A percentile compares a stretch with the other conserved stretches of the same genome.
Evolutionary conservation across 805 yeast species (phyloP).

Genomic region (Sungouiella blattae): DNA sequence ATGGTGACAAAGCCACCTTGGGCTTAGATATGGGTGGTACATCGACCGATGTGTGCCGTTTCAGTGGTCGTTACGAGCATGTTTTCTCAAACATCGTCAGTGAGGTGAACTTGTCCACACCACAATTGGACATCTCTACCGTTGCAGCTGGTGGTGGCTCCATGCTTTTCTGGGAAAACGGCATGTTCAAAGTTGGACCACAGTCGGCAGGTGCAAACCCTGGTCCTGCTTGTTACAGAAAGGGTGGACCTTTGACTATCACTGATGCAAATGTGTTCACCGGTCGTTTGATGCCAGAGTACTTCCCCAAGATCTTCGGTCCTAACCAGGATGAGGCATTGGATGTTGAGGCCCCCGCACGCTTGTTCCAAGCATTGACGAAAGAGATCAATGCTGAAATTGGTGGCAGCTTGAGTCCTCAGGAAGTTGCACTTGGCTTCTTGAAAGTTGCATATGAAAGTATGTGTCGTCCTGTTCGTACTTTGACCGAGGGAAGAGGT

Average conservation of each 20-base stretch:
- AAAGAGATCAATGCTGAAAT: slow-evolving; percentile 51
- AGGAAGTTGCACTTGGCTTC: slow-evolving; percentile 78
- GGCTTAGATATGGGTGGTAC: slow-evolving; percentile 42
- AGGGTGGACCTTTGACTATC: slow-evolving; percentile 79
- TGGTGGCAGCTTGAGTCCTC: slow-evolving; percentile 41
- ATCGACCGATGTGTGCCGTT: slow-evolving; percentile 40
- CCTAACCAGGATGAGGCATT: slow-evolving; percentile 63
- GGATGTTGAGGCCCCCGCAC: slow-evolving; percentile 48
- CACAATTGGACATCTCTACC: slow-evolving; percentile 35
- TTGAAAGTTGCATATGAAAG: slow-evolving; percentile 80
- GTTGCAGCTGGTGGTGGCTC: slow-evolving; percentile 44
- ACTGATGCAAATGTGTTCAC: slow-evolving; percentile 79
- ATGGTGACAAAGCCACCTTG: slow-evolving; percentile 24
- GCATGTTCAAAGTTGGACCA: slow-evolving; percentile 73
- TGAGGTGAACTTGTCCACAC: slow-evolving; percentile 38
- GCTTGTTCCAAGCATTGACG: slow-evolving; percentile 54
- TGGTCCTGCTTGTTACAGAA: slow-evolving; percentile 84
- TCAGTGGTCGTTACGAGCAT: slow-evolving; percentile 33
- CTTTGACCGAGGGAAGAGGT: slow-evolving; percentile 83
- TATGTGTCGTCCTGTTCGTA: slow-evolving; percentile 88
- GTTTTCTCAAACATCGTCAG: slow-evolving; percentile 40
- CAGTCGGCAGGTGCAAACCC: slow-evolving; percentile 87
- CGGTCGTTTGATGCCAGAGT: slow-evolving; percentile 70
- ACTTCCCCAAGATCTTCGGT: slow-evolving; percentile 80
- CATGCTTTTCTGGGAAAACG: slow-evolving; percentile 21